Evolutionary conservation across 805 yeast species (phyloP).

Genomic region (Wickerhamiella siamensis): DNA sequence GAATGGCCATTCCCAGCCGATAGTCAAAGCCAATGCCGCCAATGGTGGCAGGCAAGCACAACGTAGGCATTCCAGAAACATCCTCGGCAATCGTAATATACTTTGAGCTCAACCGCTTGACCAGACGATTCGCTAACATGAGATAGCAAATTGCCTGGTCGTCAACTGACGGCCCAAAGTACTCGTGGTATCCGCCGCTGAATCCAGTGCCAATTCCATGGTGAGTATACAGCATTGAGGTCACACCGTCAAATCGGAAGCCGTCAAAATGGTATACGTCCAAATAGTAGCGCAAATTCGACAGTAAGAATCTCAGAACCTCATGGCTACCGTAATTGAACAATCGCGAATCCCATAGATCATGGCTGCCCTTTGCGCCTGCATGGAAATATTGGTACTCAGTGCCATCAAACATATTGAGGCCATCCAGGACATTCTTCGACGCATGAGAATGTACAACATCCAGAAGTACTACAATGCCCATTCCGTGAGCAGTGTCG

Average conservation of each 20-base stretch:
- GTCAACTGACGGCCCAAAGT: conserved; percentile 69
- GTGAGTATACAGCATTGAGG: conserved; percentile 80
- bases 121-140: conserved; percentile 78
- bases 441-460: conserved; percentile 95
- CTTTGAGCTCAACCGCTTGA: conserved; percentile 38
- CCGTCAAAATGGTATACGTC: conserved; percentile 86
- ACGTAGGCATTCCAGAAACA: conserved; percentile 93
- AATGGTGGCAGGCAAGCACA: conserved; percentile 53
- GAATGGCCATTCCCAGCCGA: conserved; percentile 90
- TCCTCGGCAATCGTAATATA: conserved; percentile 86
- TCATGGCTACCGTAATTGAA: conserved; percentile 88
- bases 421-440: conserved; percentile 85
- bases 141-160: conserved; percentile 74
- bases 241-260: conserved; percentile 92
- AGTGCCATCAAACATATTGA: conserved; percentile 87
- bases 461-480: conserved; percentile 74
- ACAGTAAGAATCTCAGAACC: conserved; percentile 69
- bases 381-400: conserved; percentile 90
- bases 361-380: conserved; percentile 80
- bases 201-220: conserved; percentile 85
- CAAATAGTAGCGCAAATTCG: conserved; percentile 70
- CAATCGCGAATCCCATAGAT: conserved; percentile 90
- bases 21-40: conserved; percentile 96
- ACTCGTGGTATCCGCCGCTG: conserved; percentile 86
- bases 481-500: conserved; percentile 82